A percentile compares a stretch with the other conserved stretches of the same genome.
Conservation (phyloP, 2,329 filamentous ascomycete species). For the Arthroderma uncinatum region DNA sequence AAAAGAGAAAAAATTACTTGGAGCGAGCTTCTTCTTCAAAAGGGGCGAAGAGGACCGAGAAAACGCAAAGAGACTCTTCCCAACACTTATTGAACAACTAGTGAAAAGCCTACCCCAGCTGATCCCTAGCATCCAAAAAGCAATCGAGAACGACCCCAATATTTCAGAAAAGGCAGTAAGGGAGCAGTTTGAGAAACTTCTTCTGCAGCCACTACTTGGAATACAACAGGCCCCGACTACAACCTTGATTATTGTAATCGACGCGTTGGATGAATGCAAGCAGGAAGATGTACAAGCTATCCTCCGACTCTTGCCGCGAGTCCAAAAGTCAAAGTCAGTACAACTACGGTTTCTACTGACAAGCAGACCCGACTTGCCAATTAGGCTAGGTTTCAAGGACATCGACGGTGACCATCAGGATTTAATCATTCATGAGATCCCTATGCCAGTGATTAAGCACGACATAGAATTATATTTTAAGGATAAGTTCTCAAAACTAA, state of each 20-base stretch:
- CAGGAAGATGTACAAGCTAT: neutral
- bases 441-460: conserved; percentile 16
- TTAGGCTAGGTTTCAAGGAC: conserved; percentile 5
- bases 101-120: neutral
- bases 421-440: conserved; percentile 19
- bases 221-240: neutral
- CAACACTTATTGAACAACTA: conserved; percentile 17
- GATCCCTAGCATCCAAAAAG: conserved; percentile 10
- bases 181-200: conserved; percentile 21
- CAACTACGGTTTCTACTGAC: conserved; percentile 6
- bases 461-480: conserved; percentile 21
- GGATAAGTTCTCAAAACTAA: conserved; percentile 16
- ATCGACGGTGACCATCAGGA: conserved; percentile 16
- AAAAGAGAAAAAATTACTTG: conserved; percentile 13
- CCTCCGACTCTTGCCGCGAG: conserved; percentile 2
- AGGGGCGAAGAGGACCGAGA: conserved; percentile 15
- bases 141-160: conserved; percentile 19
- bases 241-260: conserved; percentile 7
- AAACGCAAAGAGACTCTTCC: conserved; percentile 19
- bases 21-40: conserved; percentile 25
- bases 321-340: neutral
- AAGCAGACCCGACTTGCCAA: conserved; percentile 7
- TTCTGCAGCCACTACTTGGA: conserved; percentile 17
- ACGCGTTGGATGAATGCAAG: conserved; percentile 9
- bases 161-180: conserved; percentile 19